Conservation (phyloP, 2,329 filamentous ascomycete species). For the Arthrobotrys sinensis region DNA sequence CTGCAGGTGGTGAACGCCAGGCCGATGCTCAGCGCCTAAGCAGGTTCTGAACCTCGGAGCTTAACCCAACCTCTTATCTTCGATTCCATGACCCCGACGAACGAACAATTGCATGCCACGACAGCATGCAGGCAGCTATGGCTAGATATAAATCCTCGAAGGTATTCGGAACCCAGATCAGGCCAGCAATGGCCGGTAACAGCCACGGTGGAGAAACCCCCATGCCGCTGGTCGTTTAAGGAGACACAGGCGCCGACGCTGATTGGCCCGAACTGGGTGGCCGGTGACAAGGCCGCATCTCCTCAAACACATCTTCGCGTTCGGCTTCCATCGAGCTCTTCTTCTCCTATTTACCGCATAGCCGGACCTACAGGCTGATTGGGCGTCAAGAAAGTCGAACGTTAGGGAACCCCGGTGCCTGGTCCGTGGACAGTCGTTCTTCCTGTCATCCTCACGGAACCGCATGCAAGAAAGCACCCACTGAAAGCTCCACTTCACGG, state of each 20-base stretch:
- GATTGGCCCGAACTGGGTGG: conserved; percentile 40
- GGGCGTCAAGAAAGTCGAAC: conserved; percentile 37
- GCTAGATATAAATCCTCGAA: conserved; percentile 41
- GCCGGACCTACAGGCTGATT: conserved; percentile 58
- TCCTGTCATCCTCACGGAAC: conserved; percentile 38
- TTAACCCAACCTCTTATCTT: conserved; percentile 45
- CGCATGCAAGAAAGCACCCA: conserved; percentile 4
- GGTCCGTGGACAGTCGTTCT: conserved; percentile 23
- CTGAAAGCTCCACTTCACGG: conserved; percentile 29
- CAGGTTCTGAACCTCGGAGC: conserved; percentile 28
- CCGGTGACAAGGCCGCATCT: conserved; percentile 38
- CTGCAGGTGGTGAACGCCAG: conserved; percentile 18
- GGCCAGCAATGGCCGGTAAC: conserved; percentile 26
- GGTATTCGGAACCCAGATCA: conserved; percentile 44
- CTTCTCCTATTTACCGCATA: conserved; percentile 61
- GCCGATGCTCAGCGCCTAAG: conserved; percentile 33
- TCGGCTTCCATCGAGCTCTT: conserved; percentile 35
- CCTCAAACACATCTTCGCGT: conserved; percentile 55
- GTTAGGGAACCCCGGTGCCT: conserved; percentile 27
- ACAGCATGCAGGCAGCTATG: conserved; percentile 35
- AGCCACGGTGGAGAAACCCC: conserved; percentile 29
- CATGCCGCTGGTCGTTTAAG: conserved; percentile 39
- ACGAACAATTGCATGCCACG: conserved; percentile 56
- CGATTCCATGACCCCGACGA: conserved; percentile 1
- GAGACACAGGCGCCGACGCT: conserved; percentile 38